Base-by-base conservation (phyloP, 1,284 basidiomycete genomes). In the Malassezia brasiliensis region DNA sequence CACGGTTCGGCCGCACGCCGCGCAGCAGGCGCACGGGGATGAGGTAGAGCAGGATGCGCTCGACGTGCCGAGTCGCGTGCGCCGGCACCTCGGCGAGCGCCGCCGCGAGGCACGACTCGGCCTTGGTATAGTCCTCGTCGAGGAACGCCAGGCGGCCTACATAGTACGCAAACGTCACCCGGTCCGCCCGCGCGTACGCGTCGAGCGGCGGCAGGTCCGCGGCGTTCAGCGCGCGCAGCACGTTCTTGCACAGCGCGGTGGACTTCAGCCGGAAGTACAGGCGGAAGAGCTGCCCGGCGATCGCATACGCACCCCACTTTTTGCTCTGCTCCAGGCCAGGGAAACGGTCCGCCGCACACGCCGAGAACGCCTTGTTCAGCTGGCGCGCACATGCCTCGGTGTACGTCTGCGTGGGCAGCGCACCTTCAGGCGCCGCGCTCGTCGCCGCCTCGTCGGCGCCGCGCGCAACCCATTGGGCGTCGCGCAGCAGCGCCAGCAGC, bases 261-360 rank as follows among this genome's bases (percentile, higher is more conserved):
- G 87, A 83, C 76, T 87, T 87, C 44, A 96, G 83, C 86, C 85
- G 84, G 79, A 96, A 96, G 77, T 98, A 98, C 47, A 85, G 88
- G 74, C 96, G 94, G 76, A 98, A 79, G 36, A 90, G 84, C 57
- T 94, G 78, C 7, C 86, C 86, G 0, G 91, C 90, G n/a, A 94
- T 82, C 67, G 90, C 88, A 77, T 96, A 98, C 0, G 90, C 83
- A 2, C 91, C 93, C 84, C 85, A 90, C 76, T 90, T 88, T 50
- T 88, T 80, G n/a, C 25, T 82, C 79, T 53, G 84, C 81, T 52
- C 84, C 86, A 52, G 77, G 79, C 65, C 85, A 83, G 62, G 61
- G 20, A 65, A 60, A 2, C 91, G 82, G 73, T 96, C 93, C 7
- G 83, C 89, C 61, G 94, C 82, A 73, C 90, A 96, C 54, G 83